phyloP scores from a whole-genome alignment of 495 filamentous ascomycete genomes.

The Aspergillus asperescens region DNA sequence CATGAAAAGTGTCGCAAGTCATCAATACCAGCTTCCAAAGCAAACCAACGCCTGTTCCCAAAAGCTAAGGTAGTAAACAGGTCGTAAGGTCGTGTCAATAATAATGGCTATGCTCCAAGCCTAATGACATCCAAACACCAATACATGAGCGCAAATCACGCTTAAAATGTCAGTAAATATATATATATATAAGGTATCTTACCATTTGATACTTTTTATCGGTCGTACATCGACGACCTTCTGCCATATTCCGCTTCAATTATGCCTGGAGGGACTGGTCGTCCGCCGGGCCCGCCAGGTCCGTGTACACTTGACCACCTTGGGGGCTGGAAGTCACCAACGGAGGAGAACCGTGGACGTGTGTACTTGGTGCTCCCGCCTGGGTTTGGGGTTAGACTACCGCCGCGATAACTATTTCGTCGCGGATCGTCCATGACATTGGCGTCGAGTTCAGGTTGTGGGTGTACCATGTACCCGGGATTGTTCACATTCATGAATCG shows the following conservation, averaged over 20 bases:
- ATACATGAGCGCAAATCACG: not conserved
- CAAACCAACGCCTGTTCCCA: not conserved
- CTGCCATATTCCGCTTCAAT: slow-evolving; percentile 13
- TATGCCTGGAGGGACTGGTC: slow-evolving; percentile 7
- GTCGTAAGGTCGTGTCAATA: not conserved
- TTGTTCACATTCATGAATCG: slow-evolving; percentile 18
- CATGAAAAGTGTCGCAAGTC: not conserved
- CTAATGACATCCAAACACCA: not conserved
- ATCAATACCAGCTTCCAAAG: not conserved
- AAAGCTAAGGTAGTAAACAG: not conserved
- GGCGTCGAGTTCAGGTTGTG: slow-evolving; percentile 10
- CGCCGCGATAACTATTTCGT: slow-evolving; percentile 2
- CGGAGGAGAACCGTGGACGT: slow-evolving; percentile 5
- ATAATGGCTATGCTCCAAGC: too few relatives aligned
- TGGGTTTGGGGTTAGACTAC: slow-evolving; percentile 1
- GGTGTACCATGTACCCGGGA: slow-evolving; percentile 12
- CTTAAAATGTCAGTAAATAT: not conserved
- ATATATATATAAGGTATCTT: not conserved
- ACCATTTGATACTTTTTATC: not conserved
- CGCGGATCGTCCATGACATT: slow-evolving; percentile 12
- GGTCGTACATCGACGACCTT: slow-evolving; percentile 16
- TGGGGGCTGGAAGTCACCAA: slow-evolving; percentile 4
- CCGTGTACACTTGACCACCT: slow-evolving; percentile 3
- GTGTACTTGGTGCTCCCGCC: not conserved
- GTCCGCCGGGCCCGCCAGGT: not conserved